A percentile compares a stretch with the other conserved stretches of the same genome.
Conservation (phyloP, 2,329 filamentous ascomycete genomes). For the Cercospora brassicicola region DNA sequence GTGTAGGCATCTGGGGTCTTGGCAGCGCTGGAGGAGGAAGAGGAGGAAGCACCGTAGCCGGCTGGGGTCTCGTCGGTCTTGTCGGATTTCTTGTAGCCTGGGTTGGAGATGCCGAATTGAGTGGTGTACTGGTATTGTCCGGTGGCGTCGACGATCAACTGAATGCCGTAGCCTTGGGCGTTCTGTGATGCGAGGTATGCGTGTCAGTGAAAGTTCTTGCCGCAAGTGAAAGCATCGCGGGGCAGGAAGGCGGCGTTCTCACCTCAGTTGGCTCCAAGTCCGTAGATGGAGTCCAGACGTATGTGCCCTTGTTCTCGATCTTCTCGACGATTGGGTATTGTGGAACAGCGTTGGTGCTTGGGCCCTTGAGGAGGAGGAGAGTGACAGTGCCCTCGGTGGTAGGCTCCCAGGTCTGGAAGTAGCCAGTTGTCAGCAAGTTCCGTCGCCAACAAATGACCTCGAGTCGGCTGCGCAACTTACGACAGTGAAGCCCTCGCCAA, state of each 20-base stretch:
- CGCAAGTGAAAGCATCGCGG: not conserved
- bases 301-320: slow-evolving; percentile 57
- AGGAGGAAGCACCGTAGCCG: slow-evolving; percentile 54
- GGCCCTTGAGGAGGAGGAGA: slow-evolving; percentile 62
- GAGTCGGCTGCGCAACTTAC: not conserved
- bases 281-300: slow-evolving; percentile 55
- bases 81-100: slow-evolving; percentile 33
- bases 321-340: slow-evolving; percentile 53
- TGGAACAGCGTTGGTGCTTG: slow-evolving; percentile 55
- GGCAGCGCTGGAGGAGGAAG: slow-evolving; percentile 28
- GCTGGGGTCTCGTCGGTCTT: slow-evolving; percentile 16
- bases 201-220: not conserved
- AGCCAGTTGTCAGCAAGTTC: not conserved
- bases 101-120: slow-evolving; percentile 61
- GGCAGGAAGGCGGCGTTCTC: not conserved
- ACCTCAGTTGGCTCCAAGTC: slow-evolving; percentile 44
- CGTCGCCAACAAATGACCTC: not conserved
- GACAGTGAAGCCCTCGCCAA: slow-evolving; percentile 52
- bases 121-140: slow-evolving; percentile 63
- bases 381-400: slow-evolving; percentile 54
- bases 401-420: slow-evolving; percentile 52
- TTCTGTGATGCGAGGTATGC: slow-evolving; percentile 4
- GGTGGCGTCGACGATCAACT: slow-evolving; percentile 60
- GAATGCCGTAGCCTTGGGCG: slow-evolving; percentile 60
- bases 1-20: slow-evolving; percentile 5